Evolutionary conservation across 1,139 yeast species (phyloP).

Genomic region (Pneumocystis oryctolagi): DNA sequence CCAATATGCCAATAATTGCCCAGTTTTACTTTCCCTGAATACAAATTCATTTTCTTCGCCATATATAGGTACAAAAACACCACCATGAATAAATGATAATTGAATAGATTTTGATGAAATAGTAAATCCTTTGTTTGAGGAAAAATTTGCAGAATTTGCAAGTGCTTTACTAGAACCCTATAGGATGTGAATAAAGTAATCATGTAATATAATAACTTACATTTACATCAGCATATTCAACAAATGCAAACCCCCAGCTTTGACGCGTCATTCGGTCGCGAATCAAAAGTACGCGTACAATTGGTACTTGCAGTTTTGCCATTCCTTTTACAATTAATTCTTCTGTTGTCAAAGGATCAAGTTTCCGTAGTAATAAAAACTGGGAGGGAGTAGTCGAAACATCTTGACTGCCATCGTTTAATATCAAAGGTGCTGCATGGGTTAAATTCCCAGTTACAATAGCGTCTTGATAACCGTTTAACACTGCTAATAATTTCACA

Average conservation of each 20-base stretch:
- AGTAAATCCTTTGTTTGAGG: slow-evolving; percentile 6
- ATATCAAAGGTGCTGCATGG: slow-evolving; percentile 7
- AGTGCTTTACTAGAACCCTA: slow-evolving; percentile 5
- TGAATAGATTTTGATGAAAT: slow-evolving; percentile 9
- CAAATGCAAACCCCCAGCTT: slow-evolving; percentile 16
- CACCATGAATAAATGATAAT: slow-evolving; percentile 14
- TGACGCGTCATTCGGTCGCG: slow-evolving; percentile 12
- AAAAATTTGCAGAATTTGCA: background rate
- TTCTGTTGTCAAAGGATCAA: slow-evolving; percentile 8
- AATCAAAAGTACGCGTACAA: slow-evolving; percentile 12
- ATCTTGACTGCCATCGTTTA: slow-evolving; percentile 7
- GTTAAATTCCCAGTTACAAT: slow-evolving; percentile 1
- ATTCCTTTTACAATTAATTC: slow-evolving; percentile 8
- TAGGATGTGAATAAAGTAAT: background rate
- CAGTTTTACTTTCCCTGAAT: slow-evolving; percentile 11
- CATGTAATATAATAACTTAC: background rate
- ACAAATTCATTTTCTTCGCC: slow-evolving; percentile 6
- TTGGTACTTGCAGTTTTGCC: slow-evolving; percentile 1
- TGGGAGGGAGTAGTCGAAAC: slow-evolving; percentile 13
- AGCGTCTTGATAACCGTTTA: background rate
- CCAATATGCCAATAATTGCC: slow-evolving; percentile 14
- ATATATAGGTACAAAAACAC: slow-evolving; percentile 16
- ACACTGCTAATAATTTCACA: background rate
- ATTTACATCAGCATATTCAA: slow-evolving; percentile 13
- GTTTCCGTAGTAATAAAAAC: slow-evolving; percentile 12